A percentile compares a stretch with the other conserved stretches of the same genome.
Conservation (phyloP, 129 eudicot genomes). For the Flaveria linearis region DNA sequence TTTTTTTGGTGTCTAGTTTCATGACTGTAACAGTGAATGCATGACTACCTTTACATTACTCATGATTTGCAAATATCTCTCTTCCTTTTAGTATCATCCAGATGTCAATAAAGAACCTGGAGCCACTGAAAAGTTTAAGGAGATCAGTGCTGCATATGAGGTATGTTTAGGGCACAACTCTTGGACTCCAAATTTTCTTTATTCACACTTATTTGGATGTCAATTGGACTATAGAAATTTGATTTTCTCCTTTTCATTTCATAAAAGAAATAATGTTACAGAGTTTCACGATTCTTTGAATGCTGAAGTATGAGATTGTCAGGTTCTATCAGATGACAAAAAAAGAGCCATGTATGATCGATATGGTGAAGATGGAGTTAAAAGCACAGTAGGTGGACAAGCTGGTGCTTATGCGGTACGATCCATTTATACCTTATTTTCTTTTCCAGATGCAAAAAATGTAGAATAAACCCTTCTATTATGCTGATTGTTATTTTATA, state of each 20-base stretch:
- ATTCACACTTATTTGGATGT: neutral
- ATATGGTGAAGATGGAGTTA: conserved; percentile 96
- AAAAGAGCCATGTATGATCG: conserved; percentile 95
- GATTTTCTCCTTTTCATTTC: conserved; percentile 2
- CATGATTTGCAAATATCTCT: conserved; percentile 19
- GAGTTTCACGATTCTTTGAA: conserved; percentile 28
- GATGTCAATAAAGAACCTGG: conserved; percentile 98
- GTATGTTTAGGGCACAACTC: conserved; percentile 43
- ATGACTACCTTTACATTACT: conserved; percentile 14
- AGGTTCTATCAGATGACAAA: conserved; percentile 98
- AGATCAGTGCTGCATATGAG: conserved; percentile 98
- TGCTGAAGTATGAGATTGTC: conserved; percentile 63
- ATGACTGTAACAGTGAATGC: neutral
- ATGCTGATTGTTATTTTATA: neutral
- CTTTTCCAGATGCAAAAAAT: conserved; percentile 5
- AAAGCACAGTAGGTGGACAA: conserved; percentile 74
- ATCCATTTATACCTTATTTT: neutral
- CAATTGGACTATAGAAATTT: neutral
- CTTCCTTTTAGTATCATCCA: conserved; percentile 76
- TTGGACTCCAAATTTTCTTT: neutral
- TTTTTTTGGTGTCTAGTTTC: neutral
- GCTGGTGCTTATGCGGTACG: conserved; percentile 94
- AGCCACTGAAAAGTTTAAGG: conserved; percentile 98
- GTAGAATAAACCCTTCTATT: neutral
- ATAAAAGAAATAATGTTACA: neutral